phyloP scores from a whole-genome alignment of 177 flowering plant genomes.

The Vitis hybrid region DNA sequence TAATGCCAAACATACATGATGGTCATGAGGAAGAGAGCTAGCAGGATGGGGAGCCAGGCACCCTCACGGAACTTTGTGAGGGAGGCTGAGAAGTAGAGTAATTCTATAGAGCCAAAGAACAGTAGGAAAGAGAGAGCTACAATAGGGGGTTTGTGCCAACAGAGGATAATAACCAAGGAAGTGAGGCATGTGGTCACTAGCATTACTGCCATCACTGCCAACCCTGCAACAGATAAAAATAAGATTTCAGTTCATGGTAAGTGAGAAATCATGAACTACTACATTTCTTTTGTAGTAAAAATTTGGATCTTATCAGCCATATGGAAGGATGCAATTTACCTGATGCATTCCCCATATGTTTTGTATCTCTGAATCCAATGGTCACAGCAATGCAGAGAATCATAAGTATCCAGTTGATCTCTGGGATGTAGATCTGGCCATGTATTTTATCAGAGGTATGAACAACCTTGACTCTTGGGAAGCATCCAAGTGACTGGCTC shows the following conservation, averaged over 20 bases:
- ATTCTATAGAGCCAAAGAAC: slow-evolving; percentile 76
- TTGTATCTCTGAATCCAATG: slow-evolving; percentile 89
- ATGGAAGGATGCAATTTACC: slow-evolving; percentile 33
- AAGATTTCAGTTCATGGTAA: not conserved
- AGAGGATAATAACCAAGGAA: slow-evolving; percentile 77
- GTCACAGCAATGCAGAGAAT: slow-evolving; percentile 92
- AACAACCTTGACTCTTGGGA: slow-evolving; percentile 91
- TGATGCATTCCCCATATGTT: slow-evolving; percentile 94
- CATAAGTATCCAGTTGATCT: slow-evolving; percentile 95
- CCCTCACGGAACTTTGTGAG: slow-evolving; percentile 76
- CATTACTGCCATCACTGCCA: slow-evolving; percentile 98
- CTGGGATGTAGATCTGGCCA: slow-evolving; percentile 95
- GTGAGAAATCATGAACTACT: too few species aligned
- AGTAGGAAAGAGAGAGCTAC: slow-evolving; percentile 66
- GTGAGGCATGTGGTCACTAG: slow-evolving; percentile 91
- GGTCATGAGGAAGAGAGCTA: slow-evolving; percentile 75
- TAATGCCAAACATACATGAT: slow-evolving; percentile 88
- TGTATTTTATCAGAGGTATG: slow-evolving; percentile 91
- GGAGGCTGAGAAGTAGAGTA: slow-evolving; percentile 83
- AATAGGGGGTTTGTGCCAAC: slow-evolving; percentile 90
- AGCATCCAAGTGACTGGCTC: slow-evolving; percentile 96
- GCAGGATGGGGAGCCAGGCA: slow-evolving; percentile 90
- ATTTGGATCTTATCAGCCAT: not conserved
- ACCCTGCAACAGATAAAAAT: slow-evolving; percentile 47
- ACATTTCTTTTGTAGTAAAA: not conserved